These are phyloP conservation scores for Limnanthes douglasii DNA, from an alignment of 345 rosid genomes.

Conservation along the genomic window DNA sequence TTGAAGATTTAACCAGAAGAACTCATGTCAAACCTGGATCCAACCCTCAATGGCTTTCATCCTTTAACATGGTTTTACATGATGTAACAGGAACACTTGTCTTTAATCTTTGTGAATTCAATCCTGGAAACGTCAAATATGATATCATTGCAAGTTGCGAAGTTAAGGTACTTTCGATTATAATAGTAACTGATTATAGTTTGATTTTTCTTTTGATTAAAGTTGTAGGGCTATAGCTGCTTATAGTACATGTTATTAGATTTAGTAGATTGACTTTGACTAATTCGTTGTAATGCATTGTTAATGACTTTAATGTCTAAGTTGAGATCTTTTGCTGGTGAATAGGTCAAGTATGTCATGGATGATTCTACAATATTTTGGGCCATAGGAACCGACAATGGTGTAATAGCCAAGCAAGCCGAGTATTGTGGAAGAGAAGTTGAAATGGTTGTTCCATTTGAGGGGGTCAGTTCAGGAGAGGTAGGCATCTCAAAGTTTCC, in stretches of 20 bases:
- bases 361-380: slow-evolving; percentile 90
- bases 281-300: too few species aligned
- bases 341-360: slow-evolving; percentile 55
- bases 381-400: slow-evolving; percentile 73
- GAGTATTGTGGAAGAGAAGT: slow-evolving; percentile 74
- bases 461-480: slow-evolving; percentile 66
- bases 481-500: slow-evolving; percentile 23
- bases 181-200: neutral
- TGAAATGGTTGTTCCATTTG: slow-evolving; percentile 86
- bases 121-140: slow-evolving; percentile 46
- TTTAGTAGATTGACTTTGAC: too few species aligned
- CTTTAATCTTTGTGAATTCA: slow-evolving; percentile 56
- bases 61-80: slow-evolving; percentile 87
- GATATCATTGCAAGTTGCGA: slow-evolving; percentile 77
- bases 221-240: too few species aligned
- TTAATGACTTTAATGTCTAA: neutral
- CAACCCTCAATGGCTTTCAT: slow-evolving; percentile 65
- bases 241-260: too few species aligned
- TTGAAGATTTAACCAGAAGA: slow-evolving; percentile 66
- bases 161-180: slow-evolving; percentile 57
- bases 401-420: slow-evolving; percentile 62
- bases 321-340: neutral
- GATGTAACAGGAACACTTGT: slow-evolving; percentile 53
- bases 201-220: neutral
- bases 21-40: slow-evolving; percentile 49